phyloP scores from a whole-genome alignment of 768 basidiomycete species.

The Cystofilobasidium bisporidii region DNA sequence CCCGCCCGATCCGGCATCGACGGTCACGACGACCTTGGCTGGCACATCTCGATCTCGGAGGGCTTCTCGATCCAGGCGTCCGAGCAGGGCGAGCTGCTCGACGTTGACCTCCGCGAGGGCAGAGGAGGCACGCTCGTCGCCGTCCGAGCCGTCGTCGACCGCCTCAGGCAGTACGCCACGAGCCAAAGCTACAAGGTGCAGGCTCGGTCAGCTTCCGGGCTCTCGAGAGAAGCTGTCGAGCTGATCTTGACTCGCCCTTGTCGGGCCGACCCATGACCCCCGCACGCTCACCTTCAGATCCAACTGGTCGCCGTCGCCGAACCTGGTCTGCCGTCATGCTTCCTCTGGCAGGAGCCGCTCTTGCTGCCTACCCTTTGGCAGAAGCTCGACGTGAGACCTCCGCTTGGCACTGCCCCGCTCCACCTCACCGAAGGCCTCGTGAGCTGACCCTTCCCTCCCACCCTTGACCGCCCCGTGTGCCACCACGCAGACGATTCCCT shows the following conservation, averaged over 20 bases:
- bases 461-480: too few relatives aligned
- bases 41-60: not conserved
- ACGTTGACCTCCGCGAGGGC: slow-evolving; percentile 9
- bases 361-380: slow-evolving; percentile 78
- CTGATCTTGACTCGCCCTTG: too few relatives aligned
- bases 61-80: slow-evolving; percentile 11
- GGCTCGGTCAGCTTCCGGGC: not conserved
- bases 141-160: not conserved
- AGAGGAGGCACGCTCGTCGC: not conserved
- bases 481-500: slow-evolving; percentile 11
- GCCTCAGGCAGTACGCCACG: slow-evolving; percentile 6
- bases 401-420: slow-evolving; percentile 48
- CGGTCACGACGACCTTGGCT: not conserved
- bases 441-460: slow-evolving; percentile 63
- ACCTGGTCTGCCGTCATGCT: slow-evolving; percentile 61
- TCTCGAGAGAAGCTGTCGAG: too few relatives aligned
- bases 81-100: slow-evolving; percentile 5
- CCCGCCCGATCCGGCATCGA: not conserved
- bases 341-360: slow-evolving; percentile 57
- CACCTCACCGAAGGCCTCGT: slow-evolving; percentile 47
- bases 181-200: slow-evolving; percentile 18
- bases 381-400: slow-evolving; percentile 49
- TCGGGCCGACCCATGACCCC: too few relatives aligned
- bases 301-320: slow-evolving; percentile 81
- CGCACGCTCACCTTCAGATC: too few relatives aligned